Conservation (phyloP, 257 asterid genomes). For the Solanum lycopersicoides region DNA sequence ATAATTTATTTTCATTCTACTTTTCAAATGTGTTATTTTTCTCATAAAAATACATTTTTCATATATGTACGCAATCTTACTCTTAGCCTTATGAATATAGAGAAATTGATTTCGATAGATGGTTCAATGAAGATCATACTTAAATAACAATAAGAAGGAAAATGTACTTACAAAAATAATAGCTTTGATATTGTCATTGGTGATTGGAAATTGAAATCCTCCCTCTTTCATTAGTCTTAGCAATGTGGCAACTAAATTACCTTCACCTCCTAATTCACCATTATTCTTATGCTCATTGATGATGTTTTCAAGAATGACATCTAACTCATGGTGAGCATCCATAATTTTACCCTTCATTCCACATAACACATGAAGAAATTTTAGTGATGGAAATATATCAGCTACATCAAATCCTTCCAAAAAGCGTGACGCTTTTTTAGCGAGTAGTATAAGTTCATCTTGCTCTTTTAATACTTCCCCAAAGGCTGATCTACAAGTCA, state of each 20-base stretch:
- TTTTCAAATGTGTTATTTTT: too few species aligned
- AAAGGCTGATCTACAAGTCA: not conserved
- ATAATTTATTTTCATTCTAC: too few species aligned
- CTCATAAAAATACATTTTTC: too few species aligned
- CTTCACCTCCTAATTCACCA: not conserved
- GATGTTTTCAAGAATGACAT: not conserved
- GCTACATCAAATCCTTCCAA: not conserved
- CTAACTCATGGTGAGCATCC: not conserved
- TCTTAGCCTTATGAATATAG: not conserved
- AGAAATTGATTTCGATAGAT: not conserved
- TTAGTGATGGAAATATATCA: not conserved
- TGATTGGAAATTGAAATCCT: not conserved
- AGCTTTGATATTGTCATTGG: not conserved
- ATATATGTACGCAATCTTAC: not conserved
- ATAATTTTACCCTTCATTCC: not conserved
- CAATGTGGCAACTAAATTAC: not conserved
- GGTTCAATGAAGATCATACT: too few species aligned
- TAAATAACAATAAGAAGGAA: not conserved
- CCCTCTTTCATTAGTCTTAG: not conserved
- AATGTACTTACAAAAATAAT: not conserved
- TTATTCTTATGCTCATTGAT: not conserved
- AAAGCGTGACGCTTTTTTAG: not conserved
- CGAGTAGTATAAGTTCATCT: not conserved
- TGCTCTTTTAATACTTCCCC: not conserved
- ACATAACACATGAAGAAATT: not conserved